Conservation (phyloP, 768 basidiomycete species). For the Lactifluus piperatus region DNA sequence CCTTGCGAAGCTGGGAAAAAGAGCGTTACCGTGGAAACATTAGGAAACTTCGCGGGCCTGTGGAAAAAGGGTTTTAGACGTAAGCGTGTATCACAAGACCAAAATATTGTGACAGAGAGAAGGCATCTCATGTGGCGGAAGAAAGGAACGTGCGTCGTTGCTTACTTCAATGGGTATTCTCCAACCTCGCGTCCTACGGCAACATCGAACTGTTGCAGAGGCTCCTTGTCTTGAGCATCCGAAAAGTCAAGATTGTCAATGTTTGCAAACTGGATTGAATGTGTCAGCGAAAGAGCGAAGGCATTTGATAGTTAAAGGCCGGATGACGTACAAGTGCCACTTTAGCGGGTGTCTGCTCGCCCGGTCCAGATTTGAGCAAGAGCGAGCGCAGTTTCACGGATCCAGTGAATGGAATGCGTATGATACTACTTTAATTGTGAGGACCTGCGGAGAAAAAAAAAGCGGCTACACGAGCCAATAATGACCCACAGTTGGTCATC, state of each 20-base stretch:
- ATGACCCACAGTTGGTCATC: conserved; percentile 75
- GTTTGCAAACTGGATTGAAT: conserved; percentile 56
- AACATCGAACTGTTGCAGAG: conserved; percentile 67
- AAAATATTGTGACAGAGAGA: not conserved
- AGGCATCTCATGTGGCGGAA: not conserved
- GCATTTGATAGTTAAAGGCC: not conserved
- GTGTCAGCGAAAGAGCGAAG: not conserved
- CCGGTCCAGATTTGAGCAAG: conserved; percentile 77
- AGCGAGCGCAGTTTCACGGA: conserved; percentile 78
- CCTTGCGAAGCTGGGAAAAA: conserved; percentile 78
- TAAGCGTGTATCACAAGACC: not conserved
- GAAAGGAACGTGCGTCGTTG: not conserved
- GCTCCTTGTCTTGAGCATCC: conserved; percentile 50
- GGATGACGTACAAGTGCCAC: conserved; percentile 50
- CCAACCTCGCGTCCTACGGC: conserved; percentile 68
- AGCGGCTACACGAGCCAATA: not conserved
- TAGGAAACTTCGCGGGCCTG: conserved; percentile 82
- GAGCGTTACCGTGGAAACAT: conserved; percentile 70
- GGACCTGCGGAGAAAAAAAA: not conserved
- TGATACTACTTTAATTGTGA: conserved; percentile 41
- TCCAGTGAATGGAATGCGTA: conserved; percentile 82
- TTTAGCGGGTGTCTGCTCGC: conserved; percentile 65
- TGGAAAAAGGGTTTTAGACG: not conserved
- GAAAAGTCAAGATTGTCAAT: conserved; percentile 74
- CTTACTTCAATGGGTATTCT: conserved; percentile 78